Conservation (phyloP, 2,329 filamentous ascomycete species). For the Alternaria viburni region DNA sequence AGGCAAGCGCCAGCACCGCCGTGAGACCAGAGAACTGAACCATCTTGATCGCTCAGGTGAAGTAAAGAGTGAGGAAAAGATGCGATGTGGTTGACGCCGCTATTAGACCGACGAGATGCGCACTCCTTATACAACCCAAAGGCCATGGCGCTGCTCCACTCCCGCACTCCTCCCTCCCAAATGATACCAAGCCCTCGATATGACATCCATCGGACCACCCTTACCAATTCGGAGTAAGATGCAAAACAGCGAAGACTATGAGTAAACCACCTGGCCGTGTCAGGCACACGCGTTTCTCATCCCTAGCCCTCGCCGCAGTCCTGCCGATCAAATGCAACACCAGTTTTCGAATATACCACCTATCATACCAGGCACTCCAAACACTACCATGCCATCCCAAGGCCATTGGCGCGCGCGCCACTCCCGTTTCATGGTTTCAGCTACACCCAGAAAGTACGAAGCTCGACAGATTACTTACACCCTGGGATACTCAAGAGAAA, state of each 20-base stretch:
- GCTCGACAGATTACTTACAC: neutral
- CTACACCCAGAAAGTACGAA: neutral
- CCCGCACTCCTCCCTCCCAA: neutral
- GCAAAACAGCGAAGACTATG: neutral
- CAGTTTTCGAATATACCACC: neutral
- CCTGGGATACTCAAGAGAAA: neutral
- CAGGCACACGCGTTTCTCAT: neutral
- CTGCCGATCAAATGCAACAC: neutral
- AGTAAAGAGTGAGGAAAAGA: neutral
- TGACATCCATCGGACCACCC: neutral
- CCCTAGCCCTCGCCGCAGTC: neutral
- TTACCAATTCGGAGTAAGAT: neutral
- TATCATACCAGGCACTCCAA: neutral
- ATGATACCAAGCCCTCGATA: neutral
- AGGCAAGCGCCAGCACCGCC: conserved; percentile 52
- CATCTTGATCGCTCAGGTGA: conserved; percentile 39
- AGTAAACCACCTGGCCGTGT: neutral
- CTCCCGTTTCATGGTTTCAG: neutral
- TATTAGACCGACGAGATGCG: neutral
- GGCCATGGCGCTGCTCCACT: neutral
- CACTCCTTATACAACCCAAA: neutral
- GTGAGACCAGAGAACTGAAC: conserved; percentile 47
- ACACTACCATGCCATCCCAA: neutral
- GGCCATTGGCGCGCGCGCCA: neutral
- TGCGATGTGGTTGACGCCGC: neutral